Base-by-base conservation (phyloP, 495 filamentous ascomycete species). In the Penicillium parvum region DNA sequence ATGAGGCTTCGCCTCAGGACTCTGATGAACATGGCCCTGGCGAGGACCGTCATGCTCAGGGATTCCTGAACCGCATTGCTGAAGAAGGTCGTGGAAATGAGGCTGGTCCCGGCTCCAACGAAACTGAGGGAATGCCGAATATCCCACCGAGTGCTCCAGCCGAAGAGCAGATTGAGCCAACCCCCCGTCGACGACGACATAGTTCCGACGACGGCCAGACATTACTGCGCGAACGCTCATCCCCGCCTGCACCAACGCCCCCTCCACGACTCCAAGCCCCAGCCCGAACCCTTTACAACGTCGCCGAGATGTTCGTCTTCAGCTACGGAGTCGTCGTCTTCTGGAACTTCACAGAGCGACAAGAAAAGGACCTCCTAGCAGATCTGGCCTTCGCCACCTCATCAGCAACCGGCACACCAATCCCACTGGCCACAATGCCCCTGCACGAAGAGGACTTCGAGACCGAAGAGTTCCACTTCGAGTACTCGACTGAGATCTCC, bases 401-500 rank as follows among this genome's bases (percentile, higher is more conserved):
- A 2, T 71, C 68, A 7, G 65, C 57, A 4, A 69, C 68, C 0
- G 70, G 74, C 0, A 61, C 68, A 3, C 76, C 79, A 6, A 58
- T 82, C 7, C 69, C 81, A 3, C 64, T 94, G 7, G 80, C 82
- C 15, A 85, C 79, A 2, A 75, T 84, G 30, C 82, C 88, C 4
- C 73, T 88, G 14, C 74, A 81, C 45, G 85, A 90, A 64, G 80
- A 82, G 42, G 91, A 99, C 53, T 95, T 95, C 55, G 92, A 99
- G 69, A 97, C 88, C 3, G 92, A 99, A 55, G 91, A 97, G 56
- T 96, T 99, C 60, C 94, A 99, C 65, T 96, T 99, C 65, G 90
- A 97, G 58, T 99, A 99, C 65, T 90, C 85, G 45, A 77, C 81
- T 1, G 76, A 85, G 36, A 87, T 90, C 18, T 82, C 87, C 28